These are phyloP conservation scores for Saprolegnia parasitica DNA, from an alignment of 352 stramenopile genomes.

Conservation along the genomic window DNA sequence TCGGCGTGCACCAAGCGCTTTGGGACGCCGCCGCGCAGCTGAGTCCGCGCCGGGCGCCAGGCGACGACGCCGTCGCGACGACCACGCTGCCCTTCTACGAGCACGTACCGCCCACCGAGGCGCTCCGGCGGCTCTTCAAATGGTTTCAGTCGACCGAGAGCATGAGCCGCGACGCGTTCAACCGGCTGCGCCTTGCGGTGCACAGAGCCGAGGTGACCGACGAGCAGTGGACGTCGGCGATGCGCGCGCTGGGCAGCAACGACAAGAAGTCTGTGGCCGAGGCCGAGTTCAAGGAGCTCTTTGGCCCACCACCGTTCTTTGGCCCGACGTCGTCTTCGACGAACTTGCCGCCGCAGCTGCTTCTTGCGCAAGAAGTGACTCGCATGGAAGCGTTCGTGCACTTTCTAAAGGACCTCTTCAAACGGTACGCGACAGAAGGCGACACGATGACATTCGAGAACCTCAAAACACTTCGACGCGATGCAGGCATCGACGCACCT, in stretches of 20 bases:
- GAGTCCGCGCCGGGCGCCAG: conserved; percentile 16
- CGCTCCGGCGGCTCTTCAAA: conserved; percentile 42
- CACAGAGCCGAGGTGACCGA: conserved; percentile 33
- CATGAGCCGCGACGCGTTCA: conserved; percentile 44
- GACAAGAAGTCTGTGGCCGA: conserved; percentile 31
- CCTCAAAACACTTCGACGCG: not conserved
- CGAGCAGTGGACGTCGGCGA: conserved; percentile 39
- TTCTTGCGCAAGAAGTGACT: conserved; percentile 29
- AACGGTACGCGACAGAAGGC: not conserved
- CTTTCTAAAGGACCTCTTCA: conserved; percentile 11
- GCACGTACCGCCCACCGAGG: conserved; percentile 43
- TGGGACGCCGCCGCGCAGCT: conserved; percentile 29
- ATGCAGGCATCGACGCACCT: not conserved
- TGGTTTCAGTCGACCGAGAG: conserved; percentile 35
- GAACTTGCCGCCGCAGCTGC: conserved; percentile 81
- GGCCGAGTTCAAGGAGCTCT: conserved; percentile 51
- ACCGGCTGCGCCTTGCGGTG: conserved; percentile 38
- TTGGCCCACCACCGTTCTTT: conserved; percentile 53
- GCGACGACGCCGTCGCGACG: conserved; percentile 32
- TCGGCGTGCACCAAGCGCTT: not conserved
- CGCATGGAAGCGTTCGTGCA: conserved; percentile 22
- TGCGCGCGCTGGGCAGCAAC: conserved; percentile 37
- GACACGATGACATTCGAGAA: not conserved
- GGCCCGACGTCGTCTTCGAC: conserved; percentile 85
- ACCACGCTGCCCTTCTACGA: conserved; percentile 52